phyloP scores from a whole-genome alignment of 2,329 filamentous ascomycete species.

The Microdochium paspali region DNA sequence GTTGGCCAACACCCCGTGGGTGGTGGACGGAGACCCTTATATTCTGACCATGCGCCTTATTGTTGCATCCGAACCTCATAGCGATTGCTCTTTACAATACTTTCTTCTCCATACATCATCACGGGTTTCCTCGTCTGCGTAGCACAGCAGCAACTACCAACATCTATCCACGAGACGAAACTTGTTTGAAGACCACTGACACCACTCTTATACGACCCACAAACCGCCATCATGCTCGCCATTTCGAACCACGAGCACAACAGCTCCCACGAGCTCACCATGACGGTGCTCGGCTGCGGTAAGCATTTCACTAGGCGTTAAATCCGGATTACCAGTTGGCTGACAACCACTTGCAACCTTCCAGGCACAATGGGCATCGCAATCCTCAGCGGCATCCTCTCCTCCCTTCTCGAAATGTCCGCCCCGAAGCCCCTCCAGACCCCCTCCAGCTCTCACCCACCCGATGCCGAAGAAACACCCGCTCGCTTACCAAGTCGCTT shows the following conservation, averaged over 20 bases:
- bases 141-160: too few species aligned
- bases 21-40: too few species aligned
- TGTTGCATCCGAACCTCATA: too few species aligned
- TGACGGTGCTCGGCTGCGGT: conserved; percentile 79
- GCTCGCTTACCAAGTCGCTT: conserved; percentile 60
- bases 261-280: conserved; percentile 46
- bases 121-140: too few species aligned
- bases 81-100: too few species aligned
- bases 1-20: too few species aligned
- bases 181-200: background rate
- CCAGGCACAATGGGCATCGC: conserved; percentile 77
- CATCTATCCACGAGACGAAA: too few species aligned
- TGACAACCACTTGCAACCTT: conserved; percentile 6
- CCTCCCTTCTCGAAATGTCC: conserved; percentile 50
- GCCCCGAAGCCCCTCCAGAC: conserved; percentile 34
- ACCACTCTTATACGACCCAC: background rate
- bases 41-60: too few species aligned
- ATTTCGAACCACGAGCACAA: conserved; percentile 22
- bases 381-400: conserved; percentile 71
- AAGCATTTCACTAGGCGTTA: conserved; percentile 23
- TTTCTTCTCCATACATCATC: too few species aligned
- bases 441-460: conserved; percentile 29
- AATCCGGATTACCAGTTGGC: too few species aligned
- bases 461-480: conserved; percentile 38
- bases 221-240: conserved; percentile 15